Percentiles rank a stretch among this genome's conserved stretches.
Evolutionary conservation across 441 rosid species (phyloP).

Genomic region (Cnidoscolus chayamansa): DNA sequence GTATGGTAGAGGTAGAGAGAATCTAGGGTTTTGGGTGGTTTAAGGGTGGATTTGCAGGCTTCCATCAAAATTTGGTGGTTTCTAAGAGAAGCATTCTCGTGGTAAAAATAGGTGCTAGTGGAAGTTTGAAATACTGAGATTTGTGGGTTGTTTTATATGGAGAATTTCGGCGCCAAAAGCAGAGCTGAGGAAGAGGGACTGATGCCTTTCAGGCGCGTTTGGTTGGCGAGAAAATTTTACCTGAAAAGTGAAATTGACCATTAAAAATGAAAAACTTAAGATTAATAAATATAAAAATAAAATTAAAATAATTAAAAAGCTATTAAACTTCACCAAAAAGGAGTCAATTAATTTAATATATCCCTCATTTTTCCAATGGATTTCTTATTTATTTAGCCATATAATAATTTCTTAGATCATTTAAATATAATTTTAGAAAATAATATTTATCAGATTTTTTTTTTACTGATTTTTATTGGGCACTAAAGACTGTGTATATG

Average conservation of each 20-base stretch:
- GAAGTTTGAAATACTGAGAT: background rate
- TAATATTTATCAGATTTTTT: no score
- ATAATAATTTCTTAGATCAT: no score
- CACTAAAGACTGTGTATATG: no score
- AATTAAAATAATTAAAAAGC: no score
- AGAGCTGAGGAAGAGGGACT: background rate
- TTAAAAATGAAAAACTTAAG: no score
- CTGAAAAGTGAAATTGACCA: background rate
- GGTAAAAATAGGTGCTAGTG: background rate
- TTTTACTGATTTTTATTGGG: no score
- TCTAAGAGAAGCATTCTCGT: conserved; percentile 17
- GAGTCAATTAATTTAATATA: no score
- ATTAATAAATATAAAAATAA: no score
- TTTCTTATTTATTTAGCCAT: no score
- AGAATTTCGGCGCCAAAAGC: conserved; percentile 5
- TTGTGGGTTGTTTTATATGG: background rate
- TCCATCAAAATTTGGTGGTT: background rate
- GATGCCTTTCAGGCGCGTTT: background rate
- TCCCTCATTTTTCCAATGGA: no score
- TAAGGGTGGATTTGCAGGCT: background rate
- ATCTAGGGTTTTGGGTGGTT: conserved; percentile 41
- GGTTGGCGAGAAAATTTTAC: background rate
- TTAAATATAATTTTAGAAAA: no score
- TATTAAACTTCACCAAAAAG: no score
- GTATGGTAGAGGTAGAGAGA: conserved; percentile 45